Base-by-base conservation (phyloP, 805 yeast genomes). In the Wickerhamiella qilinensis region DNA sequence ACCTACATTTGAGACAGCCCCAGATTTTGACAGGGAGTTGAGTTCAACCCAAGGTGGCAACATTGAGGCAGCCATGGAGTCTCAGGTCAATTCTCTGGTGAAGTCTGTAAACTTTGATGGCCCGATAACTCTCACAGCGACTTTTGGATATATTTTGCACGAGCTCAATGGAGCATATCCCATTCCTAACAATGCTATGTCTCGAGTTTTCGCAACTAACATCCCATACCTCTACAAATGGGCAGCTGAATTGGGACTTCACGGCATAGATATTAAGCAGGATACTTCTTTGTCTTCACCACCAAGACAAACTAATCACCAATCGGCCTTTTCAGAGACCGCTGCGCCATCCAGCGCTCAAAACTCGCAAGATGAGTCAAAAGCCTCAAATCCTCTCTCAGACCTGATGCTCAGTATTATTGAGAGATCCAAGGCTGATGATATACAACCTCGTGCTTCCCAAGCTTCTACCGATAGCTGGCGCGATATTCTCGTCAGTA, bases 141-240 rank as follows among this genome's bases (percentile, higher is more conserved):
- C 59, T 2, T 48, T 53, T 17, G 62, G 62, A 1, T 47, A 45
- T 31, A 22, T 57, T 1, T 43, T 56, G 30, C 58, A 56, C 34
- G 40, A 43, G 3, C 16, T 35, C 3, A 33, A 20, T 6, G 43
- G 22, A 18, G 32, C 31, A 1, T 17, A 29, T 6, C 7, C 20
- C 3, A 33, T 40, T 3, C 51, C 49, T 12, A 35, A 41, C 19
- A 46, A 45, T 1, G 49, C 44, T 2, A 39, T 41, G 36, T 36
- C 27, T 4, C 43, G 43, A 25, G 39, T 49, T 2, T 57, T 57
- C 37, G 39, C 42, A 19, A 39, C 59, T 3, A 50, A 53, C 36
- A 47, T 55, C 11, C 60, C 61, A 0, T 43, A 38, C 18, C 42
- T 54, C 8, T 30, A 44, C 8, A 42, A 44, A 18, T 24, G 42